Base-by-base conservation (phyloP, 2,329 filamentous ascomycete species). In the Drechslera avenae region DNA sequence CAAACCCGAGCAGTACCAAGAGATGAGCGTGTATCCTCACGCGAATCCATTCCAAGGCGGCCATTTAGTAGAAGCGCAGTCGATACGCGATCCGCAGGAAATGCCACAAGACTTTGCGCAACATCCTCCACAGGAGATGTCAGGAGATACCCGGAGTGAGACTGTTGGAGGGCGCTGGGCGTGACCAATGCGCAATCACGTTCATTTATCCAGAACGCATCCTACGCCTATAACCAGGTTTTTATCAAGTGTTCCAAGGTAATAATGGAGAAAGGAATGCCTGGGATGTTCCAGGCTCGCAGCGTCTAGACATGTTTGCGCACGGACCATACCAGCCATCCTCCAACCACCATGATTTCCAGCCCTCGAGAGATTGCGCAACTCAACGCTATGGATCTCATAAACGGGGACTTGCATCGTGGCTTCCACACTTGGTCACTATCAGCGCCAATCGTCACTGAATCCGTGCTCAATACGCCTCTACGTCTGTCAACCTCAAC, bases 301-400 rank as follows among this genome's bases (percentile, higher is more conserved):
- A 19, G 36, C 39, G 37, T 17, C 36, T 21, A 19, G 23, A 18
- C 18, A n/a, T 28, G 26, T 28, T 28, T 12, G 44, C 12, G 58
- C 56, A 60, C 59, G 55, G 50, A 14, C 51, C 52, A 53, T 39
- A 4, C 62, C 59, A 65, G 56, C 60, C 61, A 58, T 59, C 51
- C 19, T 57, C 62, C 64, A 67, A 62, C 66, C 66, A 63, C 63
- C 63, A 57, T 39, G 26, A 57, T 62, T 64, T 64, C 63, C 64
- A 56, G 62, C 63, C 64, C 62, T 61, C 57, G 44, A 50, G 52
- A 57, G 41, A 60, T 60, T 50, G 51, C 44, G 42, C 49, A 54
- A 48, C 33, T 33, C 51, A 41, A 47, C 37, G 35, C 12, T 34
- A 66, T 65, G 61, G 26, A 46, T 39, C 51, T 53, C 56, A 60